Conservation (phyloP, 176 grass and related monocot species). For the Hsuehochloa calcarea region DNA sequence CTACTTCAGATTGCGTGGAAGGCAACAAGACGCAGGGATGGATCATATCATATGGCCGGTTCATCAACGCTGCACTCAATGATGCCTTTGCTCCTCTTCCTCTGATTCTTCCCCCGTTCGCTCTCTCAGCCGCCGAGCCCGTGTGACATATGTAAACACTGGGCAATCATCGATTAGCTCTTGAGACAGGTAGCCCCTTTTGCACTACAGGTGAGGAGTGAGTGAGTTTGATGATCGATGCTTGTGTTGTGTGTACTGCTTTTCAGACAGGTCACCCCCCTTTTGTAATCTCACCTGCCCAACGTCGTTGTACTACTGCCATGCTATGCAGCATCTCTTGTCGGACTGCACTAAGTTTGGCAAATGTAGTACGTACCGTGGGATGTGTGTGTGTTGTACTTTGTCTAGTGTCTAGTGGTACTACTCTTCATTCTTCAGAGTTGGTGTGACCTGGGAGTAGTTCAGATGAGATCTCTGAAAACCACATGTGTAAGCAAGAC, state of each 20-base stretch:
- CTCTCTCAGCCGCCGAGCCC: not conserved
- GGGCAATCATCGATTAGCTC: not conserved
- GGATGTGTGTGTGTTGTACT: not conserved
- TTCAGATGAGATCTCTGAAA: not conserved
- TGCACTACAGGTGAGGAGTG: not conserved
- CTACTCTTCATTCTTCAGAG: not conserved
- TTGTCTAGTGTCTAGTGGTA: not conserved
- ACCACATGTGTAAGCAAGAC: not conserved
- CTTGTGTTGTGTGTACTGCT: not conserved
- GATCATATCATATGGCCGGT: not conserved
- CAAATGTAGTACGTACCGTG: not conserved
- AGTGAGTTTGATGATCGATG: too few species aligned
- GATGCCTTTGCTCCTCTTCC: slow-evolving; percentile 43
- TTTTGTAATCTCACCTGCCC: not conserved
- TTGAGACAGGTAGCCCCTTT: not conserved
- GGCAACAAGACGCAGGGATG: too few species aligned
- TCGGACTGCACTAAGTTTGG: not conserved
- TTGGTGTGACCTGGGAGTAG: not conserved
- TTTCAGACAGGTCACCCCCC: not conserved
- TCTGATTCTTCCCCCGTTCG: not conserved
- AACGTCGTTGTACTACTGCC: not conserved
- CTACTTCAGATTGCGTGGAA: not conserved
- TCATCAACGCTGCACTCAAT: slow-evolving; percentile 99
- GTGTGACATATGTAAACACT: not conserved
- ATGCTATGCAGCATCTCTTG: not conserved